phyloP scores from a whole-genome alignment of 148 eudicot species.

The Camellia lanceoleosa region DNA sequence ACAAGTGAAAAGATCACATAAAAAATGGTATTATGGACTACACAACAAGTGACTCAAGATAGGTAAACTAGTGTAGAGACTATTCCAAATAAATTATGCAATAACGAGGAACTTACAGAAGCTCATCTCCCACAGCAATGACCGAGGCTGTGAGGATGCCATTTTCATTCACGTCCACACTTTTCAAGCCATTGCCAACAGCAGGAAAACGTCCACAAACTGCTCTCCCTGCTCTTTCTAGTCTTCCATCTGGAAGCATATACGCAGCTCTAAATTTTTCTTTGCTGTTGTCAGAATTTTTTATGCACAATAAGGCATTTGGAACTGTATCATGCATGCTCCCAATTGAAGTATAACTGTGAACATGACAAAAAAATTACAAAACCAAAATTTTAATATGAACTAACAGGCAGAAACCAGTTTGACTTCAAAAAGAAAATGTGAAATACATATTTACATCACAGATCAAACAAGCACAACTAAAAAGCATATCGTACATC shows the following conservation, averaged over 20 bases:
- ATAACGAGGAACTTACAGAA: constrained; percentile 64
- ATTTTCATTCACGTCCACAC: constrained; percentile 29
- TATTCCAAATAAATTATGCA: not conserved
- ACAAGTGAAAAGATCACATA: not conserved
- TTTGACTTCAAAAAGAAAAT: not conserved
- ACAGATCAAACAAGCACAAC: constrained; percentile 9
- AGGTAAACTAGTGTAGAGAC: not conserved
- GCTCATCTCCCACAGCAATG: constrained; percentile 90
- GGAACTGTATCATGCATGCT: constrained; percentile 94
- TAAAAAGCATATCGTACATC: not conserved
- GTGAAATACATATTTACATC: not conserved
- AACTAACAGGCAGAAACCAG: not conserved
- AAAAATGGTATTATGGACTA: not conserved
- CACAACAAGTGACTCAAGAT: not conserved
- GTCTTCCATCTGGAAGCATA: constrained; percentile 86
- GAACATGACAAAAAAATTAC: constrained; percentile 4
- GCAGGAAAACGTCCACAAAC: constrained; percentile 27
- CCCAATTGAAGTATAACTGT: constrained; percentile 93
- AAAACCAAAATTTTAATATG: not conserved
- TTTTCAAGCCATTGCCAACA: constrained; percentile 51
- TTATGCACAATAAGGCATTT: constrained; percentile 55
- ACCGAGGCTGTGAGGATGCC: constrained; percentile 70
- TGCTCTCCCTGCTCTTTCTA: constrained; percentile 92
- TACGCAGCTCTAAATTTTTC: constrained; percentile 77
- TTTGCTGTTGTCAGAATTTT: constrained; percentile 38